Evolutionary conservation across 495 filamentous ascomycete genomes (phyloP).

Genomic region (Opeltia flavorubescens): DNA sequence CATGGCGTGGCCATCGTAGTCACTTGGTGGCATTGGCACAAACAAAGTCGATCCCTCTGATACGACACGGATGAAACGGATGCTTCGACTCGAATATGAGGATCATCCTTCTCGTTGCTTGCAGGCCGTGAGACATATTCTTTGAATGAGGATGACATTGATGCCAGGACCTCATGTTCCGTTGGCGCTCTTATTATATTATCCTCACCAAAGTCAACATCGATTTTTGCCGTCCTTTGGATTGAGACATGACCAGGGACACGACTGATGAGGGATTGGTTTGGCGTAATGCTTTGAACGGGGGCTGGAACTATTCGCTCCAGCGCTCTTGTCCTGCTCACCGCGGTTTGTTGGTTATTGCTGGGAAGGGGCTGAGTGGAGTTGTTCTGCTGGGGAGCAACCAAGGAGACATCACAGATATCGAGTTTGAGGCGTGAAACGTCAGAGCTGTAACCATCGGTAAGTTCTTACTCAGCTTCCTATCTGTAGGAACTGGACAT

Average conservation of each 20-base stretch:
- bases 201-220: too few relatives aligned
- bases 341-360: background rate
- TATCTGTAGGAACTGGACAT: background rate
- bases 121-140: background rate
- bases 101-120: background rate
- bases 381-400: background rate
- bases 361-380: too few relatives aligned
- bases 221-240: too few relatives aligned
- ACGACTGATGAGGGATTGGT: too few relatives aligned
- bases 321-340: background rate
- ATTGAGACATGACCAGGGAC: too few relatives aligned
- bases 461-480: too few relatives aligned
- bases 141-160: background rate
- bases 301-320: background rate
- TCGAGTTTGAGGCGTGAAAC: background rate
- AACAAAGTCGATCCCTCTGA: background rate
- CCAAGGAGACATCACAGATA: too few relatives aligned
- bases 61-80: background rate
- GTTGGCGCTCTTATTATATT: too few relatives aligned
- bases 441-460: background rate
- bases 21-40: conserved; percentile 3
- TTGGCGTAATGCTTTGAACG: too few relatives aligned
- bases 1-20: conserved; percentile 2
- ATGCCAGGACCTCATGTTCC: background rate
- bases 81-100: conserved; percentile 4